Conservation (phyloP, 768 basidiomycete genomes). For the Amanita pseudoporphyria region DNA sequence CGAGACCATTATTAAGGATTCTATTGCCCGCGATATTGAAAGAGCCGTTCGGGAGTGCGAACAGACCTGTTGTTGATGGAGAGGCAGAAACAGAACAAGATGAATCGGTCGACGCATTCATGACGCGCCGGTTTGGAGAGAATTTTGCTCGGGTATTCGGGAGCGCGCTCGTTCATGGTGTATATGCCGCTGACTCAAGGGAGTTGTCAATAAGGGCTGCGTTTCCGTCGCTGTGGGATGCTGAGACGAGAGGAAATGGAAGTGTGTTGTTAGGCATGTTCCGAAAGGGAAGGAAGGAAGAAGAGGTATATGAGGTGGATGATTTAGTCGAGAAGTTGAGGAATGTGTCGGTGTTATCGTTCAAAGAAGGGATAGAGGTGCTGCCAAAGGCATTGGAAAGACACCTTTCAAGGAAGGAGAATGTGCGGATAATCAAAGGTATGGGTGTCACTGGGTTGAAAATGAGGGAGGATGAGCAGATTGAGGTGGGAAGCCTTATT, state of each 20-base stretch:
- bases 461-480: conserved; percentile 19
- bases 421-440: conserved; percentile 47
- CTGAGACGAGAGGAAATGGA: conserved; percentile 58
- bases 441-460: conserved; percentile 13
- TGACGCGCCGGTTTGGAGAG: conserved; percentile 64
- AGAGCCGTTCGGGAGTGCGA: conserved; percentile 48
- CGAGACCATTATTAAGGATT: conserved; percentile 22
- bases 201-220: conserved; percentile 65
- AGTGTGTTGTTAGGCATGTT: conserved; percentile 51
- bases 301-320: conserved; percentile 39
- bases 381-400: conserved; percentile 48
- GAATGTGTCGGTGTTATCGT: conserved; percentile 69
- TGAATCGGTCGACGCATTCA: conserved; percentile 74
- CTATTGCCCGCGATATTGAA: conserved; percentile 45
- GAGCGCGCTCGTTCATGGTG: conserved; percentile 82
- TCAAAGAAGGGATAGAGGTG: conserved; percentile 65
- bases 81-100: conserved; percentile 32
- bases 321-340: conserved; percentile 37
- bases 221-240: conserved; percentile 65
- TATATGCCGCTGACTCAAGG: conserved; percentile 84
- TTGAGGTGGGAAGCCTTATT: conserved; percentile 32
- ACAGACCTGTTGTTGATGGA: conserved; percentile 19
- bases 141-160: conserved; percentile 66
- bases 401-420: conserved; percentile 33
- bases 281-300: conserved; percentile 9